phyloP scores from a whole-genome alignment of 495 filamentous ascomycete species.

The Xylaria bambusicola region DNA sequence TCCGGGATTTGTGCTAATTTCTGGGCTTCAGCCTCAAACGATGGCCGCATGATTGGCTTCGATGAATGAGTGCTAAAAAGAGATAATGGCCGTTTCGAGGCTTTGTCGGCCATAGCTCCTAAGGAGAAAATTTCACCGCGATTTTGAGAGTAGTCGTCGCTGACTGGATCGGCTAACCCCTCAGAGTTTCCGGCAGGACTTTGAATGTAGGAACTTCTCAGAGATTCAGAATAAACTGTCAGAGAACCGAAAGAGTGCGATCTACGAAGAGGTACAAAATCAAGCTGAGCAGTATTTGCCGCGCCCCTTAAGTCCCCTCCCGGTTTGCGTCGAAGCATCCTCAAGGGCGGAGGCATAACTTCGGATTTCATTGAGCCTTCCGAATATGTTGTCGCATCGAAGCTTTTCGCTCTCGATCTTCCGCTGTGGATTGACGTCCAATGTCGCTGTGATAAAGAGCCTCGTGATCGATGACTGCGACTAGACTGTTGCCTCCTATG shows the following conservation, averaged over 20 bases:
- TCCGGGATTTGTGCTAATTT: slow-evolving; percentile 89
- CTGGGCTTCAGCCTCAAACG: slow-evolving; percentile 87
- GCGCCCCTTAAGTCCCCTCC: slow-evolving; percentile 86
- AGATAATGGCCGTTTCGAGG: slow-evolving; percentile 51
- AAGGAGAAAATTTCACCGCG: slow-evolving; percentile 54
- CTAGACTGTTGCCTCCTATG: slow-evolving; percentile 44
- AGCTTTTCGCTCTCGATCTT: slow-evolving; percentile 58
- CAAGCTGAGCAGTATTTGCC: slow-evolving; percentile 69
- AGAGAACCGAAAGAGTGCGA: slow-evolving; percentile 74
- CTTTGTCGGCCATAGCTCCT: slow-evolving; percentile 56
- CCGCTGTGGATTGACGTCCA: slow-evolving; percentile 73
- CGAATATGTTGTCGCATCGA: slow-evolving; percentile 60
- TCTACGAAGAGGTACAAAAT: slow-evolving; percentile 52
- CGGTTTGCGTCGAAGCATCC: slow-evolving; percentile 77
- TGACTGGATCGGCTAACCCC: slow-evolving; percentile 47
- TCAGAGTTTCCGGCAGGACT: slow-evolving; percentile 39
- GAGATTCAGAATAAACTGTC: slow-evolving; percentile 67
- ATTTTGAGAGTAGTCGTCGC: slow-evolving; percentile 43
- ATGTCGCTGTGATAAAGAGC: slow-evolving; percentile 42
- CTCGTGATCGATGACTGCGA: slow-evolving; percentile 40
- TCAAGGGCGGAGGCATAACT: slow-evolving; percentile 50
- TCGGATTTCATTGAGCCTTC: slow-evolving; percentile 41
- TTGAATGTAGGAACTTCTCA: slow-evolving; percentile 60
- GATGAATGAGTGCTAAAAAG: slow-evolving; percentile 75
- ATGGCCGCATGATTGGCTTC: slow-evolving; percentile 75